phyloP scores from a whole-genome alignment of 306 rosid genomes.

The Biancaea sappan region DNA sequence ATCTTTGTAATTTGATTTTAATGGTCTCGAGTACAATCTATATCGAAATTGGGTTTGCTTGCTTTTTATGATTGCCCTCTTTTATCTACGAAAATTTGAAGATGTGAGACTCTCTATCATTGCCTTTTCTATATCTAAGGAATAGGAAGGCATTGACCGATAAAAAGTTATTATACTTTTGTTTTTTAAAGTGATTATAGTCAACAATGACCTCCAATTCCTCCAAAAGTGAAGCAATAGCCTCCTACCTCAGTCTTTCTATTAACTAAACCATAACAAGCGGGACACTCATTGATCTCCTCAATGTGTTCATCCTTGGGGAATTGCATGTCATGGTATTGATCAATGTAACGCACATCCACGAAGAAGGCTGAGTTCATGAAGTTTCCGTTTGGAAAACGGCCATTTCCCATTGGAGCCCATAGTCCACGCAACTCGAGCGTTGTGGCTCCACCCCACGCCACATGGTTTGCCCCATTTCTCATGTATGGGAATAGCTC shows the following conservation, averaged over 20 bases:
- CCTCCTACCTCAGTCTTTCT: background rate
- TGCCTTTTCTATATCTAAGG: too few relatives aligned
- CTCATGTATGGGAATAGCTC: background rate
- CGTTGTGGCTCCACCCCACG: background rate
- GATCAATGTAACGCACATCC: too few relatives aligned
- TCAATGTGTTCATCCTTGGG: background rate
- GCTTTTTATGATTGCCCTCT: too few relatives aligned
- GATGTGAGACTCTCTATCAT: too few relatives aligned
- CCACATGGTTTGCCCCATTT: background rate
- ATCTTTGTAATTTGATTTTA: too few relatives aligned
- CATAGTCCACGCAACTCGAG: background rate
- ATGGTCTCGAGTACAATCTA: too few relatives aligned
- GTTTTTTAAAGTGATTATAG: too few relatives aligned
- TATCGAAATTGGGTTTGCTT: too few relatives aligned
- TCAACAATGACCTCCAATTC: background rate
- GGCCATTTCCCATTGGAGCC: background rate
- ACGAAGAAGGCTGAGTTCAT: background rate
- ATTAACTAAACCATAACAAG: background rate
- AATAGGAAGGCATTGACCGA: too few relatives aligned
- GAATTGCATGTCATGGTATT: background rate
- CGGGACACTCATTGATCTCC: background rate
- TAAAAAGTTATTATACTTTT: too few relatives aligned
- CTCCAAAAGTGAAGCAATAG: background rate
- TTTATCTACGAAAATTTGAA: too few relatives aligned
- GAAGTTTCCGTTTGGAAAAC: background rate